Base-by-base conservation (phyloP, 2,329 filamentous ascomycete species). In the Colletotrichum lini region DNA sequence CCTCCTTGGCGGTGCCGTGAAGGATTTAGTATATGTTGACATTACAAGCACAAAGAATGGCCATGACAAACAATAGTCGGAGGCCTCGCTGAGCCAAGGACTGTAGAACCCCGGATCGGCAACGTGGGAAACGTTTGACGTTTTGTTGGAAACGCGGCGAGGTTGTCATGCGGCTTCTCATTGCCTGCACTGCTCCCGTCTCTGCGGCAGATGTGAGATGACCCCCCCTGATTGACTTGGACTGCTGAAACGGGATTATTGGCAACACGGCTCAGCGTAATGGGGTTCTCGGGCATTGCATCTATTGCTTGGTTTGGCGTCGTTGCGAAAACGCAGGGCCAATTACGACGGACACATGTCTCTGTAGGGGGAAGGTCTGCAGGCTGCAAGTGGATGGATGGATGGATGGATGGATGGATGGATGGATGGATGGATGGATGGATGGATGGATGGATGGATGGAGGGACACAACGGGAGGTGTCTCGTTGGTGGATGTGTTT, bases 121-220 rank as follows among this genome's bases (percentile, higher is more conserved):
- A 50, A n/a, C 54, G 40, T 30, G 57, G 64, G 47, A 16, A 40
- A 21, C 44, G 64, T 70, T 70, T 70, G 64, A 70, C 52, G 50
- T 62, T 38, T 67, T 62, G 64, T 67, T 47, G 50, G 68, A 67
- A 67, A 67, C 54, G 42, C 49, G 62, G 54, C 49, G 64, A 38
- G 50, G 40, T 53, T 30, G 16, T 26, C 56, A 70, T 58, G 60
- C 60, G 53, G 47, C 23, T 15, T 38, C 40, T 30, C 26, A 26
- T 38, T 10, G 35, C 35, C 35, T 38, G 35, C 35, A 18, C 12
- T 42, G 2, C 21, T 58, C 65, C 44, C 44, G 45, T 50, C 44
- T 35, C 44, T 35, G 63, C 57, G 57, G 64, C 64, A 62, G 50
- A 67, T 13, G 64, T 38, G 35, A 38, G 35, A 38, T 38, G 35